These are phyloP conservation scores for Metarhizium guizhouense DNA, from an alignment of 2,329 filamentous ascomycete species.

Conservation along the genomic window DNA sequence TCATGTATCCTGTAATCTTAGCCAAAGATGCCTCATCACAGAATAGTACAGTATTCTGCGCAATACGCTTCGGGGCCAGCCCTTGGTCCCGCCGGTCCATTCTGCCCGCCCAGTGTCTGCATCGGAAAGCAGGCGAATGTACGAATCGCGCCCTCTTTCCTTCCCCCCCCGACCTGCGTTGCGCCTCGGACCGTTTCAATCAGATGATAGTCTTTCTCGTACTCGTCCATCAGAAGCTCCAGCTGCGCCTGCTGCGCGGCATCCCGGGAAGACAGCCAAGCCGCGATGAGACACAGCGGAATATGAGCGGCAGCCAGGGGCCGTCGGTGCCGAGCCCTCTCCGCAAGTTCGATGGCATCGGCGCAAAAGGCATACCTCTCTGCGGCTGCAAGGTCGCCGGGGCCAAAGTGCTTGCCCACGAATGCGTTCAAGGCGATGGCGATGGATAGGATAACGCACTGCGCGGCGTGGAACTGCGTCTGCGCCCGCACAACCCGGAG, in stretches of 20 bases:
- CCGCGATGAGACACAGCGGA: conserved; percentile 16
- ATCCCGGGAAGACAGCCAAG: conserved; percentile 21
- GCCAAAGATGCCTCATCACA: neutral
- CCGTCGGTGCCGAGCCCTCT: conserved; percentile 11
- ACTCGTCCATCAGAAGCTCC: conserved; percentile 10
- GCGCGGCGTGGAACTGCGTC: conserved; percentile 8
- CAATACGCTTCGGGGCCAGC: neutral
- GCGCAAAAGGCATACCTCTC: conserved; percentile 12
- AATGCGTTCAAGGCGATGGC: conserved; percentile 16
- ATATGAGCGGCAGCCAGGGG: conserved; percentile 20
- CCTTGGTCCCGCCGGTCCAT: neutral
- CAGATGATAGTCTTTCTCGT: conserved; percentile 11
- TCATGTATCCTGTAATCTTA: too few relatives aligned
- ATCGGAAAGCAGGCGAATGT: neutral
- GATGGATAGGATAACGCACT: conserved; percentile 12
- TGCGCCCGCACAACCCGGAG: conserved; percentile 3
- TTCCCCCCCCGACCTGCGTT: neutral
- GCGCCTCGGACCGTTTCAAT: neutral
- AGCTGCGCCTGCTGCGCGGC: conserved; percentile 3
- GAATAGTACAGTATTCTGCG: conserved; percentile 1
- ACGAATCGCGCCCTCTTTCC: neutral
- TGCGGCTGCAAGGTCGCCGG: conserved; percentile 6
- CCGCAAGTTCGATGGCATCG: conserved; percentile 15
- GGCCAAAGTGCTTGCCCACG: conserved; percentile 12
- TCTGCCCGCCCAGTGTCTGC: neutral